Base-by-base conservation (phyloP, 306 rosid species). In the Macrotyloma uniflorum region DNA sequence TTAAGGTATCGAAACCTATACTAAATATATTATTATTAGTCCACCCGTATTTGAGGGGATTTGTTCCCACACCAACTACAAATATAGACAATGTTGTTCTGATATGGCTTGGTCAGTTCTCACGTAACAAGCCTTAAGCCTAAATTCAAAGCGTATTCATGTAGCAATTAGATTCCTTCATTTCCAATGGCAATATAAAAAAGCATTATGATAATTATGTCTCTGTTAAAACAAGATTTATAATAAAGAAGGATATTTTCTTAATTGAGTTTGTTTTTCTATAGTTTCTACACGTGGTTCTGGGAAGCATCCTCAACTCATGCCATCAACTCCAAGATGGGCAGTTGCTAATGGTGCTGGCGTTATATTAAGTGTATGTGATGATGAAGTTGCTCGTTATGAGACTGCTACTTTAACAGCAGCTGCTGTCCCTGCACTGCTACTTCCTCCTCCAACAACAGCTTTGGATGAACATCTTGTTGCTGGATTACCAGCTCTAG, bases 271-370 rank as follows among this genome's bases (percentile, higher is more conserved):
- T 70, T 43, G 7, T 51, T 78, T 15, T 74, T 67, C 72, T 36
- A 28, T 76, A 90, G 92, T 89, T 83, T 88, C 93, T 74, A 86
- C 93, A 4, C 84, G 86, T 75, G 93, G 92, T 82, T 89, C 97
- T 78, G 97, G 96, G 69, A 92, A 92, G 83, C 96, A 90, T 84
- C 97, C 97, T 76, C 97, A 90, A 70, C 92, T 89, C 77, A 74
- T 92, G 76, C 89, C 97, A 36, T 87, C 97, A 38, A 89, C 96
- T 67, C 97, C 97, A 36, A 75, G 96, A 62, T 92, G 97, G 97
- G 97, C 97, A 0, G 93, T 92, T 55, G 97, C 97, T 36, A 92
- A 90, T 75, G 97, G 97, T 36, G 97, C 97, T 64, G 97, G 97
- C 78, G 97, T 92, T 58, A 92, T 92, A 80, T 83, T 92, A 77